Base-by-base conservation (phyloP, 805 yeast species). In the Danielia reshetovae region DNA sequence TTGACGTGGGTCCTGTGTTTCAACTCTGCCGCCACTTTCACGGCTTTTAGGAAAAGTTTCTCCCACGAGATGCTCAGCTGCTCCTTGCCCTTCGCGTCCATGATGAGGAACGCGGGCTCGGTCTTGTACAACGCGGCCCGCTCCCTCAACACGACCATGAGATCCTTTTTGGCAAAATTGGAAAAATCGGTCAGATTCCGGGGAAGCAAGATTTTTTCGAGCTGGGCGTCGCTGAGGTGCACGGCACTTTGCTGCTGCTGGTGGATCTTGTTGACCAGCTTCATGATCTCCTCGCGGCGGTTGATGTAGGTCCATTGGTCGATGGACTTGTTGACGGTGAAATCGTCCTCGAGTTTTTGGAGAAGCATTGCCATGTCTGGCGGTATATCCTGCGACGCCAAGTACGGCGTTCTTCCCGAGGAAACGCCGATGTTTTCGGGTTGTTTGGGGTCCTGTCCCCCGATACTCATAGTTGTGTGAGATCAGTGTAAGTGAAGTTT, bases 71-170 rank as follows among this genome's bases (percentile, higher is more conserved):
- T 82, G 0, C 83, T 63, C 23, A 69, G 69, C 1, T 74, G 66
- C 51, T 89, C 97, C 54, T 86, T 89, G 5, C 96, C 97, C 46
- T 76, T 83, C 3, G 72, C 54, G 52, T 88, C 96, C 10, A 93
- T 64, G 2, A 79, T 74, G 29, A 80, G 60, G 26, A 90, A 69
- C 0, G 97, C 96, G 7, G 70, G 65, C 36, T 85, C 88, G 1
- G 57, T 24, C 34, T 76, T 77, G 42, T 79, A 79, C 4, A 76
- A 61, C 12, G 72, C 66, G 4, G 86, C 94, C 24, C 98, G 65
- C 36, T 78, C 81, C 28, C 89, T 67, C 38, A 93, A 62, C 11
- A 87, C 80, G 6, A 80, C 70, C 2, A 90, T 81, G 40, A 93
- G 62, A 36, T 81, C 77, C 36, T 79, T 84, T 23, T 36, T 52